Evolutionary conservation across 108 stramenopile species (phyloP), one percentile per base, ranked within the genome.

Genomic region (Pseudonitzschia multiseries): DNA sequence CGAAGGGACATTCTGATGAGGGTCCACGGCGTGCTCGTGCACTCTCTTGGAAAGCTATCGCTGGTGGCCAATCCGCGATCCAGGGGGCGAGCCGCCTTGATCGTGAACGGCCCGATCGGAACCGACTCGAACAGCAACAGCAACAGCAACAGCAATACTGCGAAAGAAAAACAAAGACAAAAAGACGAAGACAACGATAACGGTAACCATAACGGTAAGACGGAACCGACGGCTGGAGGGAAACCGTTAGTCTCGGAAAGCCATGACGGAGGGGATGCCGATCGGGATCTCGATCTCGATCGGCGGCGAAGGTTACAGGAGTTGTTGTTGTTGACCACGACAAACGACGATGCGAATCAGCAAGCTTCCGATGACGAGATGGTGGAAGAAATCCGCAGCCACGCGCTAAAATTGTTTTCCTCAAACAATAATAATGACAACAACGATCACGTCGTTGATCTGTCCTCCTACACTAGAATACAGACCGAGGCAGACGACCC

Each of bases 1-100:
- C 61, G 82, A 56, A 69, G 82, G 50, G 89, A 89, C 26, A 72
- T 89, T 31, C 72, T 91, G 44, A 28, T 95, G 29, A 69, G 91
- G 21, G 90, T 91, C 27, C 69, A 80, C 15, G 93, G 93, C 20
- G 84, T 95, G 18, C 63, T 91, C 43, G 78, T 95, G 14, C 89
- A 91, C 59, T 70, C 87, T 2, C 66, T 89, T 40, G 93, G 93
- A 59, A 76, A 78, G 51, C 65, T 95, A 10, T 89, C 88, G 36
- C 54, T 95, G 56, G 89, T 95, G 13, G 79, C 89, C 18, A 81
- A 77, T 32, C 62, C 82, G 4, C 27, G 52, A 33, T 79, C 79
- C 0, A 57, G 76, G 2, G 77, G 72, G 43, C 71, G 77, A 42
- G 60, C 62, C 32, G 80, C 80, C 3, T 44, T 84, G 21, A 62